Percentiles rank a stretch among this genome's conserved stretches.
Evolutionary conservation across 1,284 basidiomycete species (phyloP).

Genomic region (Vanrija pseudolonga): DNA sequence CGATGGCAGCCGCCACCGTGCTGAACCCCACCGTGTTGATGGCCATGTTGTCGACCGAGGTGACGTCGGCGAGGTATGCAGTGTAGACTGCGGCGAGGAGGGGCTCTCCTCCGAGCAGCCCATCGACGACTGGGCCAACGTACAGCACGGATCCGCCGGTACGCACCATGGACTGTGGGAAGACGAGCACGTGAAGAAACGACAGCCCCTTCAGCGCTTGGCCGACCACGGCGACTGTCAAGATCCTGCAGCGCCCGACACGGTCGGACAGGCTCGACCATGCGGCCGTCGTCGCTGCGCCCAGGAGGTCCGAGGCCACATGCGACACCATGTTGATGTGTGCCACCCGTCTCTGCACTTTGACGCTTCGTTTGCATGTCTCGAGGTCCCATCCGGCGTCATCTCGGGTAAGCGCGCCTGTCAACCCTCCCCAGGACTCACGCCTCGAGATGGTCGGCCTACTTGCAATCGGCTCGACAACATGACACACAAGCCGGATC

Average conservation of each 20-base stretch:
- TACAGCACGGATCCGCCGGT: background rate
- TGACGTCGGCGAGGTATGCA: background rate
- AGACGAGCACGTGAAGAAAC: background rate
- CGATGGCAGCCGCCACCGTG: background rate
- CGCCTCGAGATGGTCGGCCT: too few species aligned
- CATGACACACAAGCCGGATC: too few species aligned
- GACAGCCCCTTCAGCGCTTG: background rate
- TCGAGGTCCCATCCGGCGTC: too few species aligned
- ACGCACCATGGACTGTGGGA: background rate
- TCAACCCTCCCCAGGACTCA: too few species aligned
- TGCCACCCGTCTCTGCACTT: too few species aligned
- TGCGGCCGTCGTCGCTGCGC: too few species aligned
- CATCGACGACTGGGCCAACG: background rate
- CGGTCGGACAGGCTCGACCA: conserved; percentile 1
- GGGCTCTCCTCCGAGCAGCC: background rate
- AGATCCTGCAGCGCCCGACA: background rate
- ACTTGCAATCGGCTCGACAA: too few species aligned
- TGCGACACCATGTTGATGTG: too few species aligned
- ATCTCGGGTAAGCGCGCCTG: too few species aligned
- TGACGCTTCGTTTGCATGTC: too few species aligned
- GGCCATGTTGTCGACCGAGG: background rate
- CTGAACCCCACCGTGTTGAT: background rate
- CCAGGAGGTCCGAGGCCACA: too few species aligned
- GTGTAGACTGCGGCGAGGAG: background rate
- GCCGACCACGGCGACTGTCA: background rate